Percentiles rank a stretch among this genome's conserved stretches.
phyloP scores from a whole-genome alignment of 768 basidiomycete genomes.

The Mrakia frigida region DNA sequence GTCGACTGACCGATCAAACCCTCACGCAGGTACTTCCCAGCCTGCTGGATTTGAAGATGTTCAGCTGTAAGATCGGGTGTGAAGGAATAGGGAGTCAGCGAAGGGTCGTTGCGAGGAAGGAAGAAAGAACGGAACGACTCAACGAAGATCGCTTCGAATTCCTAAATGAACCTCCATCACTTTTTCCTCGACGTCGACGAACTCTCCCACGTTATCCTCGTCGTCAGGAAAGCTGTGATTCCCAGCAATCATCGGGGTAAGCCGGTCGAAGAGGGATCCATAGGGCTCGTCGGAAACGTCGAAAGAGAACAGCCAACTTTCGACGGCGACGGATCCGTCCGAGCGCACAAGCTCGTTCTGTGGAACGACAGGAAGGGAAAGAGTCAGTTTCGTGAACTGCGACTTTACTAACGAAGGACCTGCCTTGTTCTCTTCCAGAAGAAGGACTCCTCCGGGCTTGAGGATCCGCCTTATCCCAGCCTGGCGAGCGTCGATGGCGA shows the following conservation, averaged over 20 bases:
- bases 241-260: background rate
- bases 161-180: no score
- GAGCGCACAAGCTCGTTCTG: background rate
- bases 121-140: no score
- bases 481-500: background rate
- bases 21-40: no score
- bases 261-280: background rate
- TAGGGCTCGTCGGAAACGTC: background rate
- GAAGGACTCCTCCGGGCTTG: background rate
- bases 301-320: background rate
- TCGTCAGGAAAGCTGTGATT: no score
- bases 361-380: background rate
- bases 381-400: background rate
- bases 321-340: background rate
- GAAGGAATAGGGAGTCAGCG: no score
- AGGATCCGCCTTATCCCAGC: background rate
- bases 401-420: background rate
- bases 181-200: no score
- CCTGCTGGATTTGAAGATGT: no score
- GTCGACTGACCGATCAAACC: no score
- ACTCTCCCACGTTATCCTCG: no score
- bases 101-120: no score
- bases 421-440: background rate
- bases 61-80: no score
- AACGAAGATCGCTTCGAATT: no score